phyloP scores from a whole-genome alignment of 208 protist species.

The Acanthamoeba pearcei region DNA sequence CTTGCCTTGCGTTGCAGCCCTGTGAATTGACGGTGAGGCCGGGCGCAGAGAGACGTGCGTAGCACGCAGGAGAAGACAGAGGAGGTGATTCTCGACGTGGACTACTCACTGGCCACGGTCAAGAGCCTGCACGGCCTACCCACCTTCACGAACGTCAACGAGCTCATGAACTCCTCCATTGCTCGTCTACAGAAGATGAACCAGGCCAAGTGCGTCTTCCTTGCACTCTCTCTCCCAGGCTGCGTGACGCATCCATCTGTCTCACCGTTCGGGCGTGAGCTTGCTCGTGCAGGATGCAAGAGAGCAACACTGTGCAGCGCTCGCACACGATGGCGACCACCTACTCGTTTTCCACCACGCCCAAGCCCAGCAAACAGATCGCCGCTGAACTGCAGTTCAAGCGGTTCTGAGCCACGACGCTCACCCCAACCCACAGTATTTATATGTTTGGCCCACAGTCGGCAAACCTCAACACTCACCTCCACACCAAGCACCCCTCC shows the following conservation, averaged over 20 bases:
- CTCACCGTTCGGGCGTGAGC: not conserved
- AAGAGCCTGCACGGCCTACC: conserved; percentile 62
- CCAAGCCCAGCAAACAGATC: not conserved
- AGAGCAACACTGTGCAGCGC: not conserved
- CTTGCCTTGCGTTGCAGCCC: not conserved
- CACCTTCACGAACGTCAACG: conserved; percentile 21
- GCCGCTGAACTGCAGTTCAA: conserved; percentile 35
- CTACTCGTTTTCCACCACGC: conserved; percentile 36
- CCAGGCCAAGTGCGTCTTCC: conserved; percentile 28
- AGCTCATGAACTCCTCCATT: conserved; percentile 51
- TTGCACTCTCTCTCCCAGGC: not conserved
- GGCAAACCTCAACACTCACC: no score
- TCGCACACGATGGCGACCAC: conserved; percentile 35
- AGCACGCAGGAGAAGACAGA: conserved; percentile 16
- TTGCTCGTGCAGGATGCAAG: not conserved
- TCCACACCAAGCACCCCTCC: no score
- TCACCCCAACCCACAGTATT: not conserved
- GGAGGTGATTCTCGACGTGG: conserved; percentile 43
- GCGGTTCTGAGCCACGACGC: not conserved
- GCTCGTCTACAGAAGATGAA: conserved; percentile 37
- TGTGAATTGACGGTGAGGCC: not conserved
- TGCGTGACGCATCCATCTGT: not conserved
- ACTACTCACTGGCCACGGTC: conserved; percentile 65
- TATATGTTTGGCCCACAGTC: not conserved
- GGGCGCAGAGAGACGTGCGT: conserved; percentile 18